phyloP scores from a whole-genome alignment of 495 filamentous ascomycete genomes.

The Evernia prunastri region DNA sequence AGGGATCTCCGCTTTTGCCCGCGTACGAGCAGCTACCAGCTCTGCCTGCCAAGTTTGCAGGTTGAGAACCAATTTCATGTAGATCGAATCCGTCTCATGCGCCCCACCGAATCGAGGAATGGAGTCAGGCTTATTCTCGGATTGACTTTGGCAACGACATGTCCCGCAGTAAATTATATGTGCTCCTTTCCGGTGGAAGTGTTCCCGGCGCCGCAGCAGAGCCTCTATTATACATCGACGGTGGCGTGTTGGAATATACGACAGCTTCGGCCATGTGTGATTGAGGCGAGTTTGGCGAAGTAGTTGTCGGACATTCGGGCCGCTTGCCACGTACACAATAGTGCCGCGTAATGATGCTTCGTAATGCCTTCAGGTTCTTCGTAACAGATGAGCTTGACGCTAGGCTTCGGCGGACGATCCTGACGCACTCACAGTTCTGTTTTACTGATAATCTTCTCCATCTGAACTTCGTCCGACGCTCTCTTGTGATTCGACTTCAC shows the following conservation, averaged over 20 bases:
- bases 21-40: background rate
- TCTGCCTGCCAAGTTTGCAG: background rate
- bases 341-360: background rate
- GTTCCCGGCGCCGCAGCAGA: background rate
- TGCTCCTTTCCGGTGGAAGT: background rate
- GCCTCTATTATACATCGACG: background rate
- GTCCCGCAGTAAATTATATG: background rate
- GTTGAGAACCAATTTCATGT: background rate
- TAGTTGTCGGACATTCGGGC: background rate
- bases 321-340: background rate
- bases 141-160: background rate
- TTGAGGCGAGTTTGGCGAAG: background rate
- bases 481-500: conserved; percentile 13
- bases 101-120: background rate
- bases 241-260: background rate
- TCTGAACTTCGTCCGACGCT: background rate
- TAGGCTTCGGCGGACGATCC: background rate
- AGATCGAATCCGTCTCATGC: background rate
- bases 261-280: background rate
- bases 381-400: conserved; percentile 8
- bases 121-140: background rate
- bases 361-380: conserved; percentile 5
- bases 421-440: conserved; percentile 25
- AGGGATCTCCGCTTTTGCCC: background rate
- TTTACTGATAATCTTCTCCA: conserved; percentile 19